Base-by-base conservation (phyloP, 306 rosid species). In the Senna siamea region DNA sequence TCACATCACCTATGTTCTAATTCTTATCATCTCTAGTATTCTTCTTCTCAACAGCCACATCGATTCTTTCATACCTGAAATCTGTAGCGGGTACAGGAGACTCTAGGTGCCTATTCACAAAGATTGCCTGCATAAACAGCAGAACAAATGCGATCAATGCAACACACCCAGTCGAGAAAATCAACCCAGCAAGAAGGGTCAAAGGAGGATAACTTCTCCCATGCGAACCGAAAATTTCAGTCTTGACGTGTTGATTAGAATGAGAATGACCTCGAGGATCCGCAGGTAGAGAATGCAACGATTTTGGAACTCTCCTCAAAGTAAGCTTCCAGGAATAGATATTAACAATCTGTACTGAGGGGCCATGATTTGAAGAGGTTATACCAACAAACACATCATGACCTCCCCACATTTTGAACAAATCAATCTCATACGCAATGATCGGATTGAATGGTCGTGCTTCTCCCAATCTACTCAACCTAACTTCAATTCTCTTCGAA, bases 41-140 rank as follows among this genome's bases (percentile, higher is more conserved):
- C 41, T 85, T 85, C 41, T 85, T 80, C 72, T 85, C 92, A 70
- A 87, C 89, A 63, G 89, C 79, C 28, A 91, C 91, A 66, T 80
- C 76, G 73, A 91, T 82, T 72, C 87, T 87, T 54, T 91, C 88
- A 52, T 91, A 91, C 87, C 79, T 86, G 75, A 84, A 62, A 71
- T 79, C 90, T 1, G 19, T 26, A 75, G 79, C 35, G 37, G 86
- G 69, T 46, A 57, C 65, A 10, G 80, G 71, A 19, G 70, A 43
- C 34, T 76, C 83, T 6, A 78, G 65, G 26, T 66, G 66, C 73
- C 74, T 70, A 23, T 62, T 71, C 13, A 73, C 82, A 26, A 86
- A 38, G 6, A 89, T 83, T 4, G 72, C 92, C 97, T 92, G 87
- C 83, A 84, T 48, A 46, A 89, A 87, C 81, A 89, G 66, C 79